Conservation (phyloP, 1,284 basidiomycete genomes). For the Golubevia pallescens region DNA sequence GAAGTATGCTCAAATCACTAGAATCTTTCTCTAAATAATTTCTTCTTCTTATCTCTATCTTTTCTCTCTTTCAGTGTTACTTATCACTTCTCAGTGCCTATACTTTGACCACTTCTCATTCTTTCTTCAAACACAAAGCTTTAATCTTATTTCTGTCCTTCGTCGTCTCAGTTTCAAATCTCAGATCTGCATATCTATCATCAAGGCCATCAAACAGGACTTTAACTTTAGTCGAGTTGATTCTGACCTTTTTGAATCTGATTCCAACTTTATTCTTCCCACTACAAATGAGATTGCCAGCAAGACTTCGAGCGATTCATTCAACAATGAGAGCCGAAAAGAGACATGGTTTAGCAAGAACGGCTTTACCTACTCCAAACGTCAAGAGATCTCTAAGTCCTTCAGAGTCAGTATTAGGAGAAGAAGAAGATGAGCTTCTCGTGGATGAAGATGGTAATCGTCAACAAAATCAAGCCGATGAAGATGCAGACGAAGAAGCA, state of each 20-base stretch:
- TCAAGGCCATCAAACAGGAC: slow-evolving; percentile 12
- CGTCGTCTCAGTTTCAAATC: slow-evolving; percentile 37
- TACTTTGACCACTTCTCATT: slow-evolving; percentile 24
- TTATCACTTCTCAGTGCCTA: slow-evolving; percentile 30
- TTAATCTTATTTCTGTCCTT: slow-evolving; percentile 32
- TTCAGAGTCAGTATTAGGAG: too few species aligned
- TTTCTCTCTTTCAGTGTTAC: slow-evolving; percentile 23
- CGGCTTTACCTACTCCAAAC: slow-evolving; percentile 49
- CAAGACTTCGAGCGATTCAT: slow-evolving; percentile 46
- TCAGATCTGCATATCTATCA: slow-evolving; percentile 36
- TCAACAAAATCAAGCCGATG: too few species aligned
- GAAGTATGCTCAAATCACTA: too few species aligned
- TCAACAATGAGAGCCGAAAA: slow-evolving; percentile 46
- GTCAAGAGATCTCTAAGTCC: slow-evolving; percentile 1
- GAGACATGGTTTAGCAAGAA: slow-evolving; percentile 36
- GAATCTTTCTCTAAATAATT: too few species aligned
- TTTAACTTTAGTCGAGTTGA: slow-evolving; percentile 26
- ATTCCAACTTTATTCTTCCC: slow-evolving; percentile 45
- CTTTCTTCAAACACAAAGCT: slow-evolving; percentile 50
- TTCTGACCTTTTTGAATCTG: slow-evolving; percentile 22
- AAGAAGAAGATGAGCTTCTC: too few species aligned
- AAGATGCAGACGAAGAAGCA: too few species aligned
- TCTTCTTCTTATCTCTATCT: not conserved
- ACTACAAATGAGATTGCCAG: slow-evolving; percentile 29
- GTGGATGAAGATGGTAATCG: too few species aligned